Base-by-base conservation (phyloP, 2,329 filamentous ascomycete genomes). In the Neoscytalidium dimidiatum region DNA sequence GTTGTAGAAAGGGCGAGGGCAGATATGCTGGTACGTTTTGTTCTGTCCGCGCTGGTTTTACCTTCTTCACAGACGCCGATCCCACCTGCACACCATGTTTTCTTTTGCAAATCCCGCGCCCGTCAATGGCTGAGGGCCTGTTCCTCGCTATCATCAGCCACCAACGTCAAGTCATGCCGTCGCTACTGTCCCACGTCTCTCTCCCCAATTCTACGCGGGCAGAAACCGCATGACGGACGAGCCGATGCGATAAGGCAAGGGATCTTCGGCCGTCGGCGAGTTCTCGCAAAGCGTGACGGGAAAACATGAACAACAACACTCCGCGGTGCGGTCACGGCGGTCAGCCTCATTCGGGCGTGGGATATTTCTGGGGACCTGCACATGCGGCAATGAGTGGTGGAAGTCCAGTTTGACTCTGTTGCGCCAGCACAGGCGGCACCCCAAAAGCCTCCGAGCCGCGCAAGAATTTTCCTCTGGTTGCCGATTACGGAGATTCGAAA, bases 401-500 rank as follows among this genome's bases (percentile, higher is more conserved):
- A 9, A 41, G 33, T 41, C 31, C 19, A n/a, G n/a, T 6, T 29
- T 33, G 52, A 43, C 35, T 57, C 4, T 29, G 51, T 29, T 23
- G 11, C 17, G 51, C 33, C 51, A 56, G 51, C 21, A 6, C 23
- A 23, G 6, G 33, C 28, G 41, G 56, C 56, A 33, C 56, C 28
- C 41, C 41, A 23, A 19, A n/a, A n/a, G 26, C 35, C 8, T 31
- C 53, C 23, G 53, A 43, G 38, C 13, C 53, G 35, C 17, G 53
- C 53, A 44, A 21, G 35, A 29, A 43, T 31, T 46, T 60, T 46
- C 23, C 35, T 31, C 6, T 14, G 38, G 56, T 46, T 31, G 56
- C 56, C 56, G 56, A 46, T 60, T 46, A 46, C 56, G 56, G 56
- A 60, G 53, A 14, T 29, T 44, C 23, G 35, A 23, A 57, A 19